Conservation (phyloP, 306 rosid genomes). For the Prinsepia uniflora region DNA sequence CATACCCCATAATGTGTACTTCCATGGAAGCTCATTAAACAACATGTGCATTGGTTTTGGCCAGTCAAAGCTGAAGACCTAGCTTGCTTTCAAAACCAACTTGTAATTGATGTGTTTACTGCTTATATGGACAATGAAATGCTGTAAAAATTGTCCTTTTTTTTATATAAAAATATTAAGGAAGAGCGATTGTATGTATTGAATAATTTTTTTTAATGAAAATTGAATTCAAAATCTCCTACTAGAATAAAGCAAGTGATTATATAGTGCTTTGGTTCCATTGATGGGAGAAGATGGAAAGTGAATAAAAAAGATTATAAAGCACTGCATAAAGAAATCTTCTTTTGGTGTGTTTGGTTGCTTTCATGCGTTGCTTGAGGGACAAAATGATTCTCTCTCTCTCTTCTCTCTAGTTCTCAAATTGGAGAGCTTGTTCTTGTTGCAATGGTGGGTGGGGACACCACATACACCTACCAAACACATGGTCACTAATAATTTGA, state of each 20-base stretch:
- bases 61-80: neutral
- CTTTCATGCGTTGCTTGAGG: conserved; percentile 24
- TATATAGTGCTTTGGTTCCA: neutral
- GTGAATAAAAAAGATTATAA: neutral
- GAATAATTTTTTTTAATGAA: too few relatives aligned
- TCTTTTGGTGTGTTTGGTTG: conserved; percentile 3
- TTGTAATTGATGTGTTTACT: neutral
- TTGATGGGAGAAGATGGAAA: neutral
- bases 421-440: conserved; percentile 3
- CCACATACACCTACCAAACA: neutral
- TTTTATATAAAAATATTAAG: too few relatives aligned
- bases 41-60: neutral
- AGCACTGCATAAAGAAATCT: conserved; percentile 1
- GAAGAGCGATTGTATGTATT: too few relatives aligned
- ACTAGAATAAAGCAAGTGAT: too few relatives aligned
- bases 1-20: conserved; percentile 8
- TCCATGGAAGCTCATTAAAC: conserved; percentile 12
- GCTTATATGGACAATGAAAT: neutral
- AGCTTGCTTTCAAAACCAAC: neutral
- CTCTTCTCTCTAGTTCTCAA: conserved; percentile 4
- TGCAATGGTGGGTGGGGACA: conserved; percentile 5
- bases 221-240: too few relatives aligned
- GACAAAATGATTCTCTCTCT: conserved; percentile 27
- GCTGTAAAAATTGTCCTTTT: too few relatives aligned
- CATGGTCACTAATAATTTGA: conserved; percentile 18